Conservation (phyloP, 2,329 filamentous ascomycete genomes). For the Stagonosporopsis rhizophila region DNA sequence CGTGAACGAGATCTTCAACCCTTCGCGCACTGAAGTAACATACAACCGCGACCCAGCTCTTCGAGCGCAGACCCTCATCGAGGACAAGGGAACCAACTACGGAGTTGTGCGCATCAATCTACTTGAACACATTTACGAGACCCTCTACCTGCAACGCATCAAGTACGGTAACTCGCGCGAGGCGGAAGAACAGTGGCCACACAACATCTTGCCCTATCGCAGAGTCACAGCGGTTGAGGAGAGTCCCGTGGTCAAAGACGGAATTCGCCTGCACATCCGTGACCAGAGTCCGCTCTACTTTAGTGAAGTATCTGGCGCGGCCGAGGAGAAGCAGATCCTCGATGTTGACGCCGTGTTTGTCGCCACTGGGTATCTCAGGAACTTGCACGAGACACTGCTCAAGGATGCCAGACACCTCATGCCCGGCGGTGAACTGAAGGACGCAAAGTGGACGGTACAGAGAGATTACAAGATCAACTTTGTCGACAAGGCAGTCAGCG, state of each 20-base stretch:
- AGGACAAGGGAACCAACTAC: conserved; percentile 89
- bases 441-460: conserved; percentile 68
- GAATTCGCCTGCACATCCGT: conserved; percentile 59
- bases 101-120: conserved; percentile 90
- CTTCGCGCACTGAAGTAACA: conserved; percentile 78
- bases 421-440: conserved; percentile 56
- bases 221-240: conserved; percentile 70
- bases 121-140: conserved; percentile 86
- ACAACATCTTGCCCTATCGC: conserved; percentile 76
- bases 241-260: conserved; percentile 40
- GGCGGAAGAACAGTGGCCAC: conserved; percentile 78
- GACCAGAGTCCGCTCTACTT: conserved; percentile 53
- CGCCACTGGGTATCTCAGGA: conserved; percentile 84
- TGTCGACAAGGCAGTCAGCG: conserved; percentile 69
- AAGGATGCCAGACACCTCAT: conserved; percentile 69
- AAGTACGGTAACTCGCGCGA: conserved; percentile 60
- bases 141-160: conserved; percentile 85
- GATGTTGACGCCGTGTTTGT: conserved; percentile 84
- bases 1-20: conserved; percentile 97
- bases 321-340: conserved; percentile 63
- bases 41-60: conserved; percentile 70
- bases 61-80: conserved; percentile 67
- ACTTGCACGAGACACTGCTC: conserved; percentile 80
- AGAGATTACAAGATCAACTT: conserved; percentile 83
- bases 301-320: conserved; percentile 46